Conservation (phyloP, 768 basidiomycete species). For the Mycena vulgaris region DNA sequence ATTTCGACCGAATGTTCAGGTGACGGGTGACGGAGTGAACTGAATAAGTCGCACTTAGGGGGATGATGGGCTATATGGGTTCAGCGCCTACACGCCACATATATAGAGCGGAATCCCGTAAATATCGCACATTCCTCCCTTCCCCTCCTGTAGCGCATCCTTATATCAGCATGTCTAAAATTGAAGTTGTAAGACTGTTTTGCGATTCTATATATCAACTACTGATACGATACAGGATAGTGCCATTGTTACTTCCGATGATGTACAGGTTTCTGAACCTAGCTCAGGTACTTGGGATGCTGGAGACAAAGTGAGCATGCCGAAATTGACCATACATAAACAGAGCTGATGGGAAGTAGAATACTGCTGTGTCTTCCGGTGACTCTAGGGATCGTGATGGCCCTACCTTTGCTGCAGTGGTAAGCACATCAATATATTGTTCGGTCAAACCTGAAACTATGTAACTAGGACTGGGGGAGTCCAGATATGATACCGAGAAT, state of each 20-base stretch:
- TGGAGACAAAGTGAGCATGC: neutral
- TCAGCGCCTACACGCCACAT: neutral
- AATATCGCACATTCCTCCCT: neutral
- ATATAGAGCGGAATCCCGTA: neutral
- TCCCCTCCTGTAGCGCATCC: neutral
- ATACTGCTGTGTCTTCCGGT: neutral
- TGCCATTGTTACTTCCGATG: neutral
- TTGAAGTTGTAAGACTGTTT: neutral
- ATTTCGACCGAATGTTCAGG: too few species aligned
- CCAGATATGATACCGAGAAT: neutral
- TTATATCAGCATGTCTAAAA: neutral
- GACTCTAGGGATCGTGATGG: neutral
- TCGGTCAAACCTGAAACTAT: neutral
- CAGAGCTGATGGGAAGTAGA: neutral
- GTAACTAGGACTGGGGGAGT: neutral
- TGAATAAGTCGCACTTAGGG: neutral
- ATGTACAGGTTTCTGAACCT: neutral
- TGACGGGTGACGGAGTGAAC: too few species aligned
- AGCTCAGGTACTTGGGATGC: neutral
- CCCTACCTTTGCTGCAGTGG: neutral
- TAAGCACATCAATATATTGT: neutral
- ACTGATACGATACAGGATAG: neutral
- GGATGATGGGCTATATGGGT: neutral
- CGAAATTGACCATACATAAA: neutral
- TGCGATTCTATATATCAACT: neutral